Evolutionary conservation across 2,329 filamentous ascomycete genomes (phyloP), one percentile per base, ranked within the genome.

Genomic region (Thyridium curvatum): DNA sequence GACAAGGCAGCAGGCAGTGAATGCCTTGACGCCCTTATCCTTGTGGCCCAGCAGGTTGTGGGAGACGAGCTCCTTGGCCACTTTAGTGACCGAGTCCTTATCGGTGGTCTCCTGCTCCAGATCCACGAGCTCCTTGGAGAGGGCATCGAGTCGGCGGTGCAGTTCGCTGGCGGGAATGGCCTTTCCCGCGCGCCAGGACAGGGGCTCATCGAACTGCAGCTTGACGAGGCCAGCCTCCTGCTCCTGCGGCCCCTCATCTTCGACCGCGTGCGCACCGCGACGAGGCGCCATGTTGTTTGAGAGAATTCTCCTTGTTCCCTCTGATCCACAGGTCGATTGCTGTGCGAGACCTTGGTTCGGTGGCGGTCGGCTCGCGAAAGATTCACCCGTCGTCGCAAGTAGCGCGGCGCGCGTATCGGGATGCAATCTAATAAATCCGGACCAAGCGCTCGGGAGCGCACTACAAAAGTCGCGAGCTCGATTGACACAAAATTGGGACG

Each of bases 151-250:
- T 35, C 93, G 82, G 54, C 79, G 76, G 49, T 96, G 71, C 37
- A 98, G 77, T 49, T 90, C 88, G 47, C 78, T 81, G 35, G 90
- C 86, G 30, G 85, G 71, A 54, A 98, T 95, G 38, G 89, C 80
- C 63, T 87, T 93, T 42, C 91, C 93, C 32, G 90, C 87, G 56
- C 85, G 85, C 86, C 93, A 96, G 58, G 88, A 86, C 41, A 98
- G 71, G 46, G 87, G 73, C 56, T 96, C 82, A 53, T 90, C 79
- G 72, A 97, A 97, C 50, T 79, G 69, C 35, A 98, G 77, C 41
- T 60, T 64, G 32, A 61, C 60, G 14, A 62, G 55, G 41, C 62
- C 60, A 28, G 59, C 59, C n/a, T 55, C 55, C 18, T 59, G 58
- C 50, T 61, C 61, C 44, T 62, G 59, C 44, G 64, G 60, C 43